A percentile compares a stretch with the other conserved stretches of the same genome.
Evolutionary conservation across 345 rosid genomes (phyloP).

Genomic region (Orychophragmus violaceus): DNA sequence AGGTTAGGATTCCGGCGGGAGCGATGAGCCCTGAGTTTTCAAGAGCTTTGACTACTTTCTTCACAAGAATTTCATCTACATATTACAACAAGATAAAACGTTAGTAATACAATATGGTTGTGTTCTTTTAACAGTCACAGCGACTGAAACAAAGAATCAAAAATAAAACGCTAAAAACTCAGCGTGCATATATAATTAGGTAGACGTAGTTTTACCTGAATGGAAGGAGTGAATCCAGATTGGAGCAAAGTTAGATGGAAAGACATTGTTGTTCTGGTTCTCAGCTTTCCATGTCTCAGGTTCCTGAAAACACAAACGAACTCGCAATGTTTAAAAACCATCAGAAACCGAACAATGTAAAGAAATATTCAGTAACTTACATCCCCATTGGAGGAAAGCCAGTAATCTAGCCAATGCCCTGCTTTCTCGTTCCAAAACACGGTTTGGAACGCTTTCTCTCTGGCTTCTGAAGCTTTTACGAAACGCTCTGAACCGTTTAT

Average conservation of each 20-base stretch:
- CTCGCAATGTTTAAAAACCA: background rate
- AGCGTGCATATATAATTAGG: background rate
- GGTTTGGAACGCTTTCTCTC: slow-evolving; percentile 48
- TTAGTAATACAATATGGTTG: background rate
- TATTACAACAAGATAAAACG: background rate
- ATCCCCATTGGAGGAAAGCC: slow-evolving; percentile 37
- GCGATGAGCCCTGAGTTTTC: slow-evolving; percentile 55
- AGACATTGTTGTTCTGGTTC: slow-evolving; percentile 56
- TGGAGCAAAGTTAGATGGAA: slow-evolving; percentile 83
- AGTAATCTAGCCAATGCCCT: slow-evolving; percentile 94
- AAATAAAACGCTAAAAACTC: too few relatives aligned
- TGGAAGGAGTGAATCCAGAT: slow-evolving; percentile 66
- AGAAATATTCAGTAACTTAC: background rate
- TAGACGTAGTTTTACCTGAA: slow-evolving; percentile 46
- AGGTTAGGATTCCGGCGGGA: slow-evolving; percentile 68
- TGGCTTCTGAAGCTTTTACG: slow-evolving; percentile 49
- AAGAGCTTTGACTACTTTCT: slow-evolving; percentile 49
- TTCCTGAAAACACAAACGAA: slow-evolving; percentile 32
- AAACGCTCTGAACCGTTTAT: slow-evolving; percentile 36
- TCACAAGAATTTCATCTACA: slow-evolving; percentile 52
- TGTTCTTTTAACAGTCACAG: too few relatives aligned
- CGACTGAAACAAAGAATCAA: too few relatives aligned
- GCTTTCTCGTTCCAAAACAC: slow-evolving; percentile 64
- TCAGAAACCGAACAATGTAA: background rate
- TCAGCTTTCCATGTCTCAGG: slow-evolving; percentile 48